Evolutionary conservation across 768 basidiomycete genomes (phyloP).

Genomic region (Hygrophorus pudorinus): DNA sequence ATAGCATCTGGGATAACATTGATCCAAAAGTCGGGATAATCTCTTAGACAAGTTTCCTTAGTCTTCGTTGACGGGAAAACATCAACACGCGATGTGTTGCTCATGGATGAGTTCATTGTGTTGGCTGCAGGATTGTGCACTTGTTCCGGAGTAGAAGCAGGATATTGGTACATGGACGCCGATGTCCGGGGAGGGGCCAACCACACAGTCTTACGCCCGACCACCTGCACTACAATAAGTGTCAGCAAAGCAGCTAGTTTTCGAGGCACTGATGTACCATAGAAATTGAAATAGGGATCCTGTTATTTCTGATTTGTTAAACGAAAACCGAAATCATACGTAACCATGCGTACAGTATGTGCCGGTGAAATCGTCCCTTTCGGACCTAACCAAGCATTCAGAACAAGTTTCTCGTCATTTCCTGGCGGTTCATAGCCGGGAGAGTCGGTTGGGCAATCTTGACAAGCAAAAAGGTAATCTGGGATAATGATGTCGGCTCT

Average conservation of each 20-base stretch:
- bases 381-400: slow-evolving; percentile 83
- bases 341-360: slow-evolving; percentile 50
- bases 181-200: slow-evolving; percentile 62
- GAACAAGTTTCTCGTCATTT: slow-evolving; percentile 53
- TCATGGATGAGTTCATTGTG: slow-evolving; percentile 37
- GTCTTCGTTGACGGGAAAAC: slow-evolving; percentile 41
- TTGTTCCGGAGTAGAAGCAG: slow-evolving; percentile 13
- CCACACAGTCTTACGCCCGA: slow-evolving; percentile 88
- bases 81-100: slow-evolving; percentile 78
- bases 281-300: slow-evolving; percentile 94
- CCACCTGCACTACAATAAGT: slow-evolving; percentile 63
- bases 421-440: slow-evolving; percentile 52
- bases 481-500: slow-evolving; percentile 72
- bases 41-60: slow-evolving; percentile 8
- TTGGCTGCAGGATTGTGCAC: slow-evolving; percentile 29
- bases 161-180: slow-evolving; percentile 50
- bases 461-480: slow-evolving; percentile 75
- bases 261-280: slow-evolving; percentile 36
- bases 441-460: slow-evolving; percentile 30
- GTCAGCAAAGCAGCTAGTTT: slow-evolving; percentile 7
- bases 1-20: slow-evolving; percentile 51
- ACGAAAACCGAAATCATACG: slow-evolving; percentile 6
- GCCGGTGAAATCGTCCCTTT: slow-evolving; percentile 76
- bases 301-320: slow-evolving; percentile 20
- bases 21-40: slow-evolving; percentile 44